These are phyloP conservation scores for Colletotrichum aenigma DNA, from an alignment of 2,329 filamentous ascomycete species.

Conservation along the genomic window DNA sequence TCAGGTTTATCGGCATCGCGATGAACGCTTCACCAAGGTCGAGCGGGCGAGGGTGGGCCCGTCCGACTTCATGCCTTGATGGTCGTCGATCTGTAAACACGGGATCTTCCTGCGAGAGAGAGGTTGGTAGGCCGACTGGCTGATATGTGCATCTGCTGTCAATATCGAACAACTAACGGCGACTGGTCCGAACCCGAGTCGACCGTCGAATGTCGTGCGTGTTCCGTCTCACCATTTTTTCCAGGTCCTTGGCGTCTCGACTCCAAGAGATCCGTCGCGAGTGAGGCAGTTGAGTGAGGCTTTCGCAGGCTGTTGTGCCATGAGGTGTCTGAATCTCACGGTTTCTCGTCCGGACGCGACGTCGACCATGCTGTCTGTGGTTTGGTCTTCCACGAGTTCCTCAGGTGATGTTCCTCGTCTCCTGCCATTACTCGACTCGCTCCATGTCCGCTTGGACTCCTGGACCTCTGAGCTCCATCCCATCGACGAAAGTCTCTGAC, in stretches of 20 bases:
- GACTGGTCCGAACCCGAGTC: neutral
- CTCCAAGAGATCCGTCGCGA: neutral
- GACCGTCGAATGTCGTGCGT: neutral
- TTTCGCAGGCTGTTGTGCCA: neutral
- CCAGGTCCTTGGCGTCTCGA: neutral
- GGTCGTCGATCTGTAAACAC: neutral
- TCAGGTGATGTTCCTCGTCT: neutral
- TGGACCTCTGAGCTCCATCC: neutral
- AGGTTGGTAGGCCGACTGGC: neutral
- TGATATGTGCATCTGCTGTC: neutral
- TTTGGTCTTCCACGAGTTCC: neutral
- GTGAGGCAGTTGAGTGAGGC: neutral
- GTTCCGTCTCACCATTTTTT: neutral
- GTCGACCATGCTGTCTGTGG: neutral
- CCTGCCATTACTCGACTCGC: neutral
- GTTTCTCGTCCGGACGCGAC: neutral
- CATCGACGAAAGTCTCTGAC: neutral
- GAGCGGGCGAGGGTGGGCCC: neutral
- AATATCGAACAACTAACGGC: neutral
- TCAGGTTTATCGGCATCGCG: neutral
- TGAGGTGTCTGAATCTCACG: neutral
- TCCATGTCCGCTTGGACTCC: neutral
- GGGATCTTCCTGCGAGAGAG: neutral
- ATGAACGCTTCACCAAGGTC: neutral
- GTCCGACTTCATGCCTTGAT: neutral